Percentiles rank a stretch among this genome's conserved stretches.
Evolutionary conservation across 1,284 basidiomycete species (phyloP).

Genomic region (Quambalaria eucalypti): DNA sequence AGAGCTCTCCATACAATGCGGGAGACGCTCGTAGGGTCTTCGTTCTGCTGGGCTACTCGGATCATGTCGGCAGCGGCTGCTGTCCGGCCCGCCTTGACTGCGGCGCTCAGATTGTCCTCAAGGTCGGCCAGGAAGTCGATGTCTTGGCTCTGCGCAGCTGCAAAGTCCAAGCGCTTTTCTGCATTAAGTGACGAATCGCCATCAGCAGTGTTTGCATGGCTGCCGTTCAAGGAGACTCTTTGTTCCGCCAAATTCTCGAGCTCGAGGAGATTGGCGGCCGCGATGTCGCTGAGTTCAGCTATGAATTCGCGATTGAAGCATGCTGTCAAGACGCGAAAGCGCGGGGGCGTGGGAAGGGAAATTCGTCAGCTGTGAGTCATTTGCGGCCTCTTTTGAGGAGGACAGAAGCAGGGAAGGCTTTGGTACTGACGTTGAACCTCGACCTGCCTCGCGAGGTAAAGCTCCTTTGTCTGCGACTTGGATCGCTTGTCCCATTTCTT

Average conservation of each 20-base stretch:
- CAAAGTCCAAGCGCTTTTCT: constrained; percentile 41
- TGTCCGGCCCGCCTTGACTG: constrained; percentile 27
- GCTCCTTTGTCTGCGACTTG: constrained; percentile 85
- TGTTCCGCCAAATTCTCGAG: constrained; percentile 60
- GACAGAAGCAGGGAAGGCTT: constrained; percentile 28
- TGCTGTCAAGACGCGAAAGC: constrained; percentile 1
- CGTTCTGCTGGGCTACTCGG: constrained; percentile 25
- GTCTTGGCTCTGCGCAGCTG: constrained; percentile 30
- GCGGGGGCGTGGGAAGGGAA: constrained; percentile 53
- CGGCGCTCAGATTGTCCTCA: constrained; percentile 31
- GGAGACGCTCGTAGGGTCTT: constrained; percentile 31
- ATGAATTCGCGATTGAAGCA: constrained; percentile 81
- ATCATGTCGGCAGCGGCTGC: constrained; percentile 30
- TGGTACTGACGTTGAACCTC: constrained; percentile 79
- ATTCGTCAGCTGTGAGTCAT: constrained; percentile 21
- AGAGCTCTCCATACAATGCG: constrained; percentile 43
- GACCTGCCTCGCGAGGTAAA: constrained; percentile 91
- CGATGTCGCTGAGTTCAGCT: constrained; percentile 86
- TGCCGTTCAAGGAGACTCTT: background rate
- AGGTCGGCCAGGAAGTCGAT: constrained; percentile 36
- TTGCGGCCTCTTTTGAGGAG: constrained; percentile 38
- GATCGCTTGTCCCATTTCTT: constrained; percentile 99
- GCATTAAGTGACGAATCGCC: constrained; percentile 18
- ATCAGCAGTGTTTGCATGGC: constrained; percentile 8
- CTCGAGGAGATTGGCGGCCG: constrained; percentile 83